Evolutionary conservation across 768 basidiomycete genomes (phyloP).

Genomic region (Antrodiella citrinella): DNA sequence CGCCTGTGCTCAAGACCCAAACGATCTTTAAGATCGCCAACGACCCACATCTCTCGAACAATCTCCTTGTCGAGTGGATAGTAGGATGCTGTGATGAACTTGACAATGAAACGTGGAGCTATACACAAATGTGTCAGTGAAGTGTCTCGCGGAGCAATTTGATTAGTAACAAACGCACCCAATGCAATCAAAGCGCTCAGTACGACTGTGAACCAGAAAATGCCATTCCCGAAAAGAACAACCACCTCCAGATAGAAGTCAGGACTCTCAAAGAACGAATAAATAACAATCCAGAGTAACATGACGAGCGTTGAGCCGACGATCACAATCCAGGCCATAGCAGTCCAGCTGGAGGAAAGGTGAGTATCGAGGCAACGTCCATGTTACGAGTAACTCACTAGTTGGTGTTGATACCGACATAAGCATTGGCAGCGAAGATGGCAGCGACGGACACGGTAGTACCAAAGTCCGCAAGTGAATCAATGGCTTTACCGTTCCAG

Average conservation of each 20-base stretch:
- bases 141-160: neutral
- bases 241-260: constrained; percentile 69
- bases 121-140: neutral
- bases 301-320: constrained; percentile 75
- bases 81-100: constrained; percentile 64
- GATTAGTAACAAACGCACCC: constrained; percentile 35
- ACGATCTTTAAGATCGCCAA: constrained; percentile 73
- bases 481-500: constrained; percentile 74
- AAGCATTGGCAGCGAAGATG: constrained; percentile 82
- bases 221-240: constrained; percentile 68
- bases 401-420: constrained; percentile 81
- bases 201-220: constrained; percentile 78
- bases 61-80: constrained; percentile 82
- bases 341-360: constrained; percentile 54
- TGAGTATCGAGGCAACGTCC: constrained; percentile 7
- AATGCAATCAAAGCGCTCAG: constrained; percentile 65
- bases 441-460: constrained; percentile 86
- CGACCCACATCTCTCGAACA: constrained; percentile 87
- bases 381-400: constrained; percentile 54
- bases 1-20: constrained; percentile 60
- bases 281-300: constrained; percentile 83
- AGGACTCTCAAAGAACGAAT: constrained; percentile 68
- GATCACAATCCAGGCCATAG: constrained; percentile 77
- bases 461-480: constrained; percentile 81
- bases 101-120: constrained; percentile 80